Conservation (phyloP, 2,329 filamentous ascomycete genomes). For the Delphinella strobiligena region DNA sequence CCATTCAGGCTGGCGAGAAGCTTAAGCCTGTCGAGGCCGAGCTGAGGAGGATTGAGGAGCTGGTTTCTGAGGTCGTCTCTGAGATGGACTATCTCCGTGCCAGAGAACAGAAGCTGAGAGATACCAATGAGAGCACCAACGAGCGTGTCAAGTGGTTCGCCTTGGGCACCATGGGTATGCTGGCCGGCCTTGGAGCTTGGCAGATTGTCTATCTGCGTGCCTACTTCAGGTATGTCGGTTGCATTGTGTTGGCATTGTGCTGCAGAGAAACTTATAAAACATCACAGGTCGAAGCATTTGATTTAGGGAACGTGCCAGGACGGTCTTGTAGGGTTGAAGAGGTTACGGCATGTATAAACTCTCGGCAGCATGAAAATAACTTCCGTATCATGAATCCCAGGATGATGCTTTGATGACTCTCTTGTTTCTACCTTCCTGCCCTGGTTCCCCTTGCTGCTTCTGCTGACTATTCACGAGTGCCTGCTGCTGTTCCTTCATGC, state of each 20-base stretch:
- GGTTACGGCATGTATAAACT: neutral
- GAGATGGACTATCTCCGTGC: conserved; percentile 93
- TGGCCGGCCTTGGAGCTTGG: conserved; percentile 84
- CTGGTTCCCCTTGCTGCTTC: too few relatives aligned
- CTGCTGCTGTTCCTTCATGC: too few relatives aligned
- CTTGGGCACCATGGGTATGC: conserved; percentile 79
- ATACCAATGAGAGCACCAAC: conserved; percentile 99
- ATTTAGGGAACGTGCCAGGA: conserved; percentile 23
- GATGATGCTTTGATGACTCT: neutral
- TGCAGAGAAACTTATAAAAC: conserved; percentile 2
- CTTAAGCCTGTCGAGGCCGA: conserved; percentile 95
- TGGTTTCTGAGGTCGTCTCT: conserved; percentile 72
- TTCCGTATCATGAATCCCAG: neutral
- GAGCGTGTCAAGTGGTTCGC: conserved; percentile 98
- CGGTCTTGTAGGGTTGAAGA: neutral
- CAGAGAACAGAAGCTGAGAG: conserved; percentile 87
- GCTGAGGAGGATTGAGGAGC: conserved; percentile 82
- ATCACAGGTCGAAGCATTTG: conserved; percentile 35
- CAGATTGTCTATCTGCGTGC: conserved; percentile 95
- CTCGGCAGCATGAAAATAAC: neutral
- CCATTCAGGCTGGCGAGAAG: conserved; percentile 93
- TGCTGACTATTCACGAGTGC: too few relatives aligned
- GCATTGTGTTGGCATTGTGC: neutral
- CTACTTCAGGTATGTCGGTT: conserved; percentile 65
- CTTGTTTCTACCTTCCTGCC: too few relatives aligned